Evolutionary conservation across 345 rosid genomes (phyloP), one percentile per base, ranked within the genome.

Genomic region (Durio zibethinus): DNA sequence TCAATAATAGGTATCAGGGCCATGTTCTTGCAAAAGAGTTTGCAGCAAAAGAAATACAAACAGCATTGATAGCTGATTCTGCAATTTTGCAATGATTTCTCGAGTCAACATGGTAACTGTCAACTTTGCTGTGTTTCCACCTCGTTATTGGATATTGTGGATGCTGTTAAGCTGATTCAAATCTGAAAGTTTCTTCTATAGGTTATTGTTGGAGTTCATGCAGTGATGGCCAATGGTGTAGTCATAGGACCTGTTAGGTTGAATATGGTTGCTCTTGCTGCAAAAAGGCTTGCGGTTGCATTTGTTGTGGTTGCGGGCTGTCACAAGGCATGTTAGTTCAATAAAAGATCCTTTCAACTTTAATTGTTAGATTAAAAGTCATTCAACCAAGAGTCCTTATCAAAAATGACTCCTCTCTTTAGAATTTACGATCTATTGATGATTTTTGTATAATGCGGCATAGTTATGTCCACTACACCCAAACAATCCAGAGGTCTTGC

Each of bases 51-150:
- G 89, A 89, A 48, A 70, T 87, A 36, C 84, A 87, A 74, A 81
- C 90, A 43, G 87, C 86, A 21, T 48, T 90, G 61, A 83, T n/a
- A n/a, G 75, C 88, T n/a, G 94, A 87, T 84, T 82, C 90, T 52
- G 88, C 89, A 69, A 83, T 87, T 79, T 88, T 87, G 88, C 92
- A 61, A 82, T 84, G 79, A 85, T 88, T 77, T 90, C 89, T 48
- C 76, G 87, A 72, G 88, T 84, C 62, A 90, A 90, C 82, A 88
- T 87, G 90, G 89, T 87, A 82, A 47, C 15, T 47, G 0, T 18
- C 6, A 31, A 43, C 69, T 43, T 66, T 25, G n/a, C 10, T 36
- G 52, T 56, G 16, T 35, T 33, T 10, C 29, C 11, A 45, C 12
- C 25, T 10, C 23, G 1, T 59, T 27, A 12, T 20, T 20, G 29